Conservation (phyloP, 495 filamentous ascomycete species). For the Echria macrotheca region DNA sequence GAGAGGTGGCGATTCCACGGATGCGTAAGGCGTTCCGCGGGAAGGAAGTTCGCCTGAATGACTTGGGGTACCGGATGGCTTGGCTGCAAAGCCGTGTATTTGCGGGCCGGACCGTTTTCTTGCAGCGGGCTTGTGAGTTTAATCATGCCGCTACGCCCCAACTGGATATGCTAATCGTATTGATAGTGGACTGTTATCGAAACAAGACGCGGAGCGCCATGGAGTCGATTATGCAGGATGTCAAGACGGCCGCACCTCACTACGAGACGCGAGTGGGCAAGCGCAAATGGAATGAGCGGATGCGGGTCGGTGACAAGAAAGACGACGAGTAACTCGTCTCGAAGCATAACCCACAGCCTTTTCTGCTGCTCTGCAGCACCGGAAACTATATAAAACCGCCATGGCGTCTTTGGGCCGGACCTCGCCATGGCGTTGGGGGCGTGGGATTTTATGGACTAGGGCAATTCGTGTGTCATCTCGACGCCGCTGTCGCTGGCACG, state of each 20-base stretch:
- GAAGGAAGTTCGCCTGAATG: constrained; percentile 83
- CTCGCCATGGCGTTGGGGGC: too few species aligned
- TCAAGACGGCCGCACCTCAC: constrained; percentile 65
- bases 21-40: constrained; percentile 58
- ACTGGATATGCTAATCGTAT: too few species aligned
- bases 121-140: constrained; percentile 86
- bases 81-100: constrained; percentile 92
- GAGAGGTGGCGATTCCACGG: constrained; percentile 65
- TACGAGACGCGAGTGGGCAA: constrained; percentile 89
- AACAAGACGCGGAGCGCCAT: constrained; percentile 86
- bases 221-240: constrained; percentile 66
- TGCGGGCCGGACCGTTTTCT: constrained; percentile 73
- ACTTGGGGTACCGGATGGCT: constrained; percentile 88
- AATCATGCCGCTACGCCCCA: background rate
- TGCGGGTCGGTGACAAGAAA: constrained; percentile 33
- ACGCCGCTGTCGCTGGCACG: too few species aligned
- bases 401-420: background rate
- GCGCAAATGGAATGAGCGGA: constrained; percentile 71
- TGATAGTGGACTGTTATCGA: constrained; percentile 86
- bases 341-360: too few species aligned
- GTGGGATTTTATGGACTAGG: too few species aligned
- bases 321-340: constrained; percentile 36
- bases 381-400: constrained; percentile 2
- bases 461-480: too few species aligned
- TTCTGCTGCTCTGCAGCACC: background rate